These are phyloP conservation scores for Trichoderma endophyticum DNA, from an alignment of 2,329 filamentous ascomycete species.

Conservation along the genomic window DNA sequence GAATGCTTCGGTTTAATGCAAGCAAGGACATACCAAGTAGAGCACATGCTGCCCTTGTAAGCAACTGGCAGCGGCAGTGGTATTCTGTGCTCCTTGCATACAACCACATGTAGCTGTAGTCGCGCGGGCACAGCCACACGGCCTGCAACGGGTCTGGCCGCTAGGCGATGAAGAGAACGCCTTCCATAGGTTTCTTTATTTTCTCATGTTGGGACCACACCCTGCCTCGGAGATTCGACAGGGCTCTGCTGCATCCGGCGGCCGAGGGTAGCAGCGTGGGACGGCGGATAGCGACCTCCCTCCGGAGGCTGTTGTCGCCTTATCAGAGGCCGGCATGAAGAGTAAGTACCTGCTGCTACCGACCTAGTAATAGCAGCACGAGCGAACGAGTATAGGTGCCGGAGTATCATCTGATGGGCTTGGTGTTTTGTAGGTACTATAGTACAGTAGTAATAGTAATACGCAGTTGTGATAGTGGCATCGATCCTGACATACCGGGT, in stretches of 20 bases:
- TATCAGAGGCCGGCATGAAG: not conserved
- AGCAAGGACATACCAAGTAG: not conserved
- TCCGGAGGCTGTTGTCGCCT: not conserved
- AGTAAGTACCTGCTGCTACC: not conserved
- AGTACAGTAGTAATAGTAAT: not conserved
- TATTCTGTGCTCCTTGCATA: conserved; percentile 5
- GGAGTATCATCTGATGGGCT: not conserved
- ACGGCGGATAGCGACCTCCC: not conserved
- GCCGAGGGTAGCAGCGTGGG: not conserved
- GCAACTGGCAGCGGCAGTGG: not conserved
- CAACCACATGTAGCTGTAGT: not conserved
- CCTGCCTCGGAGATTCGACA: not conserved
- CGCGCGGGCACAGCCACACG: conserved; percentile 21
- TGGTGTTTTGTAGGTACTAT: not conserved
- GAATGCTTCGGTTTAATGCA: not conserved
- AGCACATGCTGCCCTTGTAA: not conserved
- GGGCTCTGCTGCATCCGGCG: not conserved
- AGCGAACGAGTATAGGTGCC: not conserved
- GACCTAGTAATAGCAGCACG: not conserved
- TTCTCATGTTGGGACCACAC: not conserved
- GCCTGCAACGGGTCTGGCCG: conserved; percentile 21
- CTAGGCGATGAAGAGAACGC: conserved; percentile 12
- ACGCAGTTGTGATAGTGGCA: not conserved
- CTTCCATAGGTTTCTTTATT: not conserved
- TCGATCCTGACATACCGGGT: not conserved